Conservation (phyloP, 2,329 filamentous ascomycete species). For the Colletotrichum truncatum region DNA sequence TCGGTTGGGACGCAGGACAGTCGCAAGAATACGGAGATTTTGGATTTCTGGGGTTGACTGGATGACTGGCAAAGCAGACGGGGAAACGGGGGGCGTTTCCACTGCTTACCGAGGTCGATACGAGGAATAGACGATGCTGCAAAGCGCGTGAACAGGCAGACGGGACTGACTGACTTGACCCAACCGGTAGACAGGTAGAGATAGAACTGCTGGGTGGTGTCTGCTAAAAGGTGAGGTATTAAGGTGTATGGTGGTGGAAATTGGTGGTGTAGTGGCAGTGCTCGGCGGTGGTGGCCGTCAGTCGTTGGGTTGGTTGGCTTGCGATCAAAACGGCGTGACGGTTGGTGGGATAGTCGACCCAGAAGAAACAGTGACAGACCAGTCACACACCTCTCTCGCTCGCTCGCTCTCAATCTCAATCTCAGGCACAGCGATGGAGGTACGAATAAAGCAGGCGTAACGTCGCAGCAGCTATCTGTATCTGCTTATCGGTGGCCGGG, state of each 20-base stretch:
- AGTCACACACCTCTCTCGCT: no score
- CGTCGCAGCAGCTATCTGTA: not conserved
- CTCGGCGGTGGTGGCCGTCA: not conserved
- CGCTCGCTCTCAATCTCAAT: no score
- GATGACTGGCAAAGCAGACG: not conserved
- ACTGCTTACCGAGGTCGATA: not conserved
- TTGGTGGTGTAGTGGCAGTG: slow-evolving; percentile 21
- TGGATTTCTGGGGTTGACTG: not conserved
- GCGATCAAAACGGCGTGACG: slow-evolving; percentile 1
- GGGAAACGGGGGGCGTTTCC: not conserved
- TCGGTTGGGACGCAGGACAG: slow-evolving; percentile 12
- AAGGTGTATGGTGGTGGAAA: slow-evolving; percentile 8
- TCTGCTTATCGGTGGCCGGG: slow-evolving; percentile 5
- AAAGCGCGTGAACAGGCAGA: not conserved
- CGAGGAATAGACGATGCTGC: not conserved
- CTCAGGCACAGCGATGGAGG: not conserved
- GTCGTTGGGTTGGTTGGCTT: not conserved
- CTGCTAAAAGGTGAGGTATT: slow-evolving; percentile 9
- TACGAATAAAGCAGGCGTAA: not conserved
- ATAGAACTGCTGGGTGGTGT: slow-evolving; percentile 17
- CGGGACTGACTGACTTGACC: no score
- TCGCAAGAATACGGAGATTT: not conserved
- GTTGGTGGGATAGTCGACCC: no score
- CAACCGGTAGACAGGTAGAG: no score
- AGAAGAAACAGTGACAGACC: no score